A percentile compares a stretch with the other conserved stretches of the same genome.
These are phyloP conservation scores for Torulaspora globosa DNA, from an alignment of 1,139 yeast species.

Conservation along the genomic window DNA sequence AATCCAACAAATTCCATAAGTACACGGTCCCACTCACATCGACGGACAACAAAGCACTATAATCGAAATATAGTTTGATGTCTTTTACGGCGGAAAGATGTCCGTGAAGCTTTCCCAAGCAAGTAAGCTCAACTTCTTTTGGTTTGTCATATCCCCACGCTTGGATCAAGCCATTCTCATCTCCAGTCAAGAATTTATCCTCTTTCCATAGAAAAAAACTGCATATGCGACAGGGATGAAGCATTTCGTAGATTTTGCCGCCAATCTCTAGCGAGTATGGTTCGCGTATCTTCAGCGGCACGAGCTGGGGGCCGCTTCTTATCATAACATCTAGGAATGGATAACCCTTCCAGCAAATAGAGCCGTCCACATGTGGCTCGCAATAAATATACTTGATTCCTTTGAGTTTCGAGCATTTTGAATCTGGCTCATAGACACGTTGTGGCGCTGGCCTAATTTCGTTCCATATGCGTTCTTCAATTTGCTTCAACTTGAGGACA, in stretches of 20 bases:
- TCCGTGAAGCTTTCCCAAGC: conserved; percentile 45
- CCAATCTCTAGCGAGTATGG: conserved; percentile 30
- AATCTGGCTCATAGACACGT: conserved; percentile 25
- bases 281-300: conserved; percentile 13
- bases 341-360: conserved; percentile 34
- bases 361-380: conserved; percentile 28
- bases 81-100: conserved; percentile 46
- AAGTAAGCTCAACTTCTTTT: conserved; percentile 2
- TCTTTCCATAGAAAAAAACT: conserved; percentile 26
- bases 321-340: conserved; percentile 32
- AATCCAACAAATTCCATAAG: conserved; percentile 57
- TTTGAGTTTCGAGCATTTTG: conserved; percentile 11
- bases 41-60: conserved; percentile 49
- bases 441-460: conserved; percentile 3
- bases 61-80: conserved; percentile 47
- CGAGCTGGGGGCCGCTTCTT: conserved; percentile 11
- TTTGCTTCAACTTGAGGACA: conserved; percentile 13
- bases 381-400: conserved; percentile 24
- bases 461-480: conserved; percentile 11
- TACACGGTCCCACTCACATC: conserved; percentile 50
- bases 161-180: conserved; percentile 52
- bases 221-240: conserved; percentile 29
- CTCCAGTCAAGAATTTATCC: conserved; percentile 47
- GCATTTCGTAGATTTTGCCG: conserved; percentile 22
- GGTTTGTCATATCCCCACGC: conserved; percentile 45